Evolutionary conservation across 2,329 filamentous ascomycete genomes (phyloP), one percentile per base, ranked within the genome.

Genomic region (Verticillium albo-atrum): DNA sequence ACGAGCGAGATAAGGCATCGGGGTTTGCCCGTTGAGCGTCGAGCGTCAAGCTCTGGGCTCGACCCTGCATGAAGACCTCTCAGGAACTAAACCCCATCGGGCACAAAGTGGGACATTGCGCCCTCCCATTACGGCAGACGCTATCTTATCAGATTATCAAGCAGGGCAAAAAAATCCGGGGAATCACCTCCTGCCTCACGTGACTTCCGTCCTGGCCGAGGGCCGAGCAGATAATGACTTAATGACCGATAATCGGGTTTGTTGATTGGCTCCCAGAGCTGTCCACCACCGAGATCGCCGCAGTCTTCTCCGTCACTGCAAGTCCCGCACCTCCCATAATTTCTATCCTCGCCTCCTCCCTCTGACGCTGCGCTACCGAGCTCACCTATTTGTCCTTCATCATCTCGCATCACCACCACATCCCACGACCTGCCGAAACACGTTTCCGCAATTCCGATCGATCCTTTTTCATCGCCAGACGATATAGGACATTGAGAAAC

Each of bases 391-490:
- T 61, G 62, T 60, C 51, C 55, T 63, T 56, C 60, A 63, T 61
- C 62, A 34, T 53, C 60, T 62, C 58, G 26, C 51, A 62, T 50
- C 72, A 67, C 72, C 72, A 47, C 51, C 27, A 53, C 51, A 53
- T 15, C 51, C 51, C n/a, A 15, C 51, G 27, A 30, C 51, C 23
- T 72, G 67, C 70, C 67, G 62, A 55, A 53, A n/a, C 15, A 20
- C n/a, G 27, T 25, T 20, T 32, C 50, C 50, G 34, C 55, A 50
- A 28, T 26, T 3, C 10, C 20, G 6, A 25, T 20, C 20, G 42
- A 47, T 20, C 10, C 9, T 47, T 47, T 23, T 47, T 47, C 42
- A 47, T 47, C 42, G 42, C 42, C 9, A 6, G n/a, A 47, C n/a
- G n/a, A 12, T 23, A 20, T 12, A 7, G n/a, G 25, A 23, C 37